Evolutionary conservation across 805 yeast species (phyloP), one percentile per base, ranked within the genome.

Genomic region (Starmera amethionina): DNA sequence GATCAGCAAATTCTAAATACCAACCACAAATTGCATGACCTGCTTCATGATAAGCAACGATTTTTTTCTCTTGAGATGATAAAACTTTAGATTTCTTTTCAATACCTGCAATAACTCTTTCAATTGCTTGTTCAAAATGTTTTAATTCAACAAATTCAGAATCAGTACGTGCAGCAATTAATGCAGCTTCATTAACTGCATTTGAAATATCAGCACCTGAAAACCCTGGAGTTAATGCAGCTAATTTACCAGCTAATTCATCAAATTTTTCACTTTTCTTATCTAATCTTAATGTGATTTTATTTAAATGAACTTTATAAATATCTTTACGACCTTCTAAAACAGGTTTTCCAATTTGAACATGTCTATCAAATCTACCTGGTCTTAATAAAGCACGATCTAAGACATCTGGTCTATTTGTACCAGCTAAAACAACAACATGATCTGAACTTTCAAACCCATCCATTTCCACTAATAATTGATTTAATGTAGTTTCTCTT

Each of bases 21-120:
- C 98, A 93, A 11, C 98, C 98, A 62, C 97, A 89, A 45, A 93
- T 77, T 10, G 99, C 98, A 63, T 94, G 98, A 4, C 98, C 99
- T 4, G 99, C 98, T 62, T 93, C 99, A 59, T 94, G 98, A 55
- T 83, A 93, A 1, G 98, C 98, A 42, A 94, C 96, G 25, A 87
- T 78, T 46, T 70, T 77, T 64, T 88, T 86, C 58, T 94, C 97
- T 44, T 82, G 89, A 2, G 87, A 82, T 3, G 87, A 77, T 45
- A 94, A 68, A 12, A 93, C 74, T 54, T 82, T 81, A 13, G 89
- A 75, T 63, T 87, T 90, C 70, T 85, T 85, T 62, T 90, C 97
- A 46, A 93, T 68, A 32, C 99, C 99, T 29, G 94, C 97, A 62
- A 89, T 85, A 34, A 90, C 97, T 57, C 99, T 79, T 64, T 94